Base-by-base conservation (phyloP, 2,329 filamentous ascomycete genomes). In the Xylaria sp. region DNA sequence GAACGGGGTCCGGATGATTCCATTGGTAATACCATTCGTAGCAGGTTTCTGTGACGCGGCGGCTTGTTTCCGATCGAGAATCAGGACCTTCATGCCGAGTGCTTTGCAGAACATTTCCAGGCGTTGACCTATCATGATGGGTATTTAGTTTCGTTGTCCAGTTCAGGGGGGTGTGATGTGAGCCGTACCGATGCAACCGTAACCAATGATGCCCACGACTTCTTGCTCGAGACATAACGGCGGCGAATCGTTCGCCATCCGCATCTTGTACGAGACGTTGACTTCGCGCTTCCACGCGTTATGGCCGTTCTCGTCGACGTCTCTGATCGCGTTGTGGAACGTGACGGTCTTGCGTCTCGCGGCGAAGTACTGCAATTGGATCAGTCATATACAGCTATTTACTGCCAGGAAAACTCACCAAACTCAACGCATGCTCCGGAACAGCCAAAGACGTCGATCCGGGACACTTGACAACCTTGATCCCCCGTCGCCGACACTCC, bases 71-170 rank as follows among this genome's bases (percentile, higher is more conserved):
- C 68, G 55, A 48, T 62, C 65, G 1, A 66, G 56, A 42, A 70
- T 64, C 3, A 67, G n/a, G 0, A 70, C 66, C 46, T 60, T 54
- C 68, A 70, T 70, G 4, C 67, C 66, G 2, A 70, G 42, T 11
- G 55, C 64, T 37, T 49, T 47, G n/a, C 67, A 70, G 1, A 69
- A 56, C 4, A 47, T 47, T 13, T 55, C 64, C 8, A 68, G 63
- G 8, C 64, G 63, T 54, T 62, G 64, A 3, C 68, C 65, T 66
- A 9, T 23, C 4, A 18, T 18, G 8, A 30, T 23, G 35, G n/a
- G 2, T 57, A 44, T 11, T 11, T 48, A 44, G 1, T 18, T 11
- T 42, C 19, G 1, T 11, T 16, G 16, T 10, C 9, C n/a, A 23
- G 7, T 2, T 4, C n/a, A 1, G 13, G n/a, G 2, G 53, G 60